Conservation (phyloP, 2,329 filamentous ascomycete genomes). For the Diaporthe caulivora region DNA sequence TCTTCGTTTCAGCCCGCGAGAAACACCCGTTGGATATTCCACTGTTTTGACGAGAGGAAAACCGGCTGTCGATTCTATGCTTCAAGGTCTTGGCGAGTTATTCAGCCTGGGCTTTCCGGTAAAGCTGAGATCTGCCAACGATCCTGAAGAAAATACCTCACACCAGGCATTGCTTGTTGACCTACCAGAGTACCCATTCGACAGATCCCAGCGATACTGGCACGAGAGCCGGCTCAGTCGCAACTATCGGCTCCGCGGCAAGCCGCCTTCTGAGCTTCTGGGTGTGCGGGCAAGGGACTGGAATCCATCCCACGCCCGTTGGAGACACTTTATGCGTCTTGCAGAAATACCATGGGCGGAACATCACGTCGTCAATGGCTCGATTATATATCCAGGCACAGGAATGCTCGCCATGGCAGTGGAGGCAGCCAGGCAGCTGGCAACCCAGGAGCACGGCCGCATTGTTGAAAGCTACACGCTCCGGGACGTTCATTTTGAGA, state of each 20-base stretch:
- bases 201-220: neutral
- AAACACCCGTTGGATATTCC: neutral
- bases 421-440: neutral
- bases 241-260: neutral
- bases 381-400: neutral
- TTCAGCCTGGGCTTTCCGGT: neutral
- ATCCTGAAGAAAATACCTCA: neutral
- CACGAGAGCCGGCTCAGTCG: constrained; percentile 8
- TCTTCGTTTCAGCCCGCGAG: neutral
- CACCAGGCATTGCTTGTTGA: neutral
- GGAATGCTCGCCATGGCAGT: constrained; percentile 25
- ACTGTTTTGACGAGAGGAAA: neutral
- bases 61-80: neutral
- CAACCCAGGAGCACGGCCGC: neutral
- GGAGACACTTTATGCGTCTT: neutral
- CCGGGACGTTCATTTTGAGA: neutral
- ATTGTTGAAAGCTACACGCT: neutral
- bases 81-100: neutral
- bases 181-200: constrained; percentile 11
- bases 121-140: neutral
- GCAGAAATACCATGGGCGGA: neutral
- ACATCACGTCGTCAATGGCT: constrained; percentile 5
- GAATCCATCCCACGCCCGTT: neutral
- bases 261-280: neutral
- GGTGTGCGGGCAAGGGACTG: constrained; percentile 7